phyloP scores from a whole-genome alignment of 345 rosid genomes.

The Capsella bursapastoris region DNA sequence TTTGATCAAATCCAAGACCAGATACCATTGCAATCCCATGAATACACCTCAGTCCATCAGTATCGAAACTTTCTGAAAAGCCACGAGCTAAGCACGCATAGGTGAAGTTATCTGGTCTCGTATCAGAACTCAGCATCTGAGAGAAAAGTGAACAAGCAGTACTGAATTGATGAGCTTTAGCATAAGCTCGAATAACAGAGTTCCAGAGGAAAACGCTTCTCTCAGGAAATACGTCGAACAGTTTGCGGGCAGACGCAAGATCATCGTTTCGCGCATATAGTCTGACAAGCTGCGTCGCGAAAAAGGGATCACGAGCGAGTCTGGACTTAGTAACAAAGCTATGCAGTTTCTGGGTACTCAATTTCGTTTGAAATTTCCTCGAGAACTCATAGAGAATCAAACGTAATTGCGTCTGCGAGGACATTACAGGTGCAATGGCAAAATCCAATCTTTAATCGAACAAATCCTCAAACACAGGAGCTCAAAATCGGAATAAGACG shows the following conservation, averaged over 20 bases:
- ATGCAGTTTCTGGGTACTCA: constrained; percentile 66
- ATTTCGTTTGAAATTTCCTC: constrained; percentile 53
- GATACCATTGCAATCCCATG: constrained; percentile 65
- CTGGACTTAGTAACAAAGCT: constrained; percentile 58
- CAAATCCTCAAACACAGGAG: constrained; percentile 4
- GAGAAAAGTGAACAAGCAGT: constrained; percentile 50
- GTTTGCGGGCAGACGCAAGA: constrained; percentile 58
- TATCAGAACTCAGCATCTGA: constrained; percentile 55
- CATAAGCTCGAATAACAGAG: constrained; percentile 75
- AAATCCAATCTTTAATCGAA: constrained; percentile 1
- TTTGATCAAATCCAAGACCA: constrained; percentile 61
- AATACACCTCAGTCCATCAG: constrained; percentile 50
- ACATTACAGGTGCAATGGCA: constrained; percentile 17
- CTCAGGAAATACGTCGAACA: constrained; percentile 75
- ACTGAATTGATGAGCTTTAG: constrained; percentile 49
- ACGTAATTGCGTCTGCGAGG: constrained; percentile 38
- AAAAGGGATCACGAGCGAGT: constrained; percentile 68
- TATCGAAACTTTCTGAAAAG: constrained; percentile 57
- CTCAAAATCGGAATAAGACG: constrained; percentile 6
- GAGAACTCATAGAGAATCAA: constrained; percentile 56
- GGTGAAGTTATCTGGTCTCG: constrained; percentile 72
- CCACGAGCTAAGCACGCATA: constrained; percentile 73
- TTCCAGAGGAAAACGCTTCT: constrained; percentile 89
- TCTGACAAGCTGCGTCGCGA: constrained; percentile 61
- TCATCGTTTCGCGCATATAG: constrained; percentile 56